Conservation (phyloP, 768 basidiomycete genomes). For the Austroboletus eburneus region DNA sequence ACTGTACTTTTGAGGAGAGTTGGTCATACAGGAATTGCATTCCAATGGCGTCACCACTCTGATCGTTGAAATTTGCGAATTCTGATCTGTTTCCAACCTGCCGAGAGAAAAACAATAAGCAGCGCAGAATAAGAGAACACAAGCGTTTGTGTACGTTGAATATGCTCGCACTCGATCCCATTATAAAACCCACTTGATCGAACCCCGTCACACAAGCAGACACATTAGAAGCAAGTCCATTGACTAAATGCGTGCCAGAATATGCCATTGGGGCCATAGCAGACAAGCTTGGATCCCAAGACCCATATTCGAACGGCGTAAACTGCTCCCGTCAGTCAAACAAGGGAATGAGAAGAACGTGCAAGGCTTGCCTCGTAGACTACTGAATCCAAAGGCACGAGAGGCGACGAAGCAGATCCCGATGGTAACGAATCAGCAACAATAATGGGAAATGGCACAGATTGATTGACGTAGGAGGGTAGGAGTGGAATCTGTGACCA, state of each 20-base stretch:
- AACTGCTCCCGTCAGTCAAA: constrained; percentile 35
- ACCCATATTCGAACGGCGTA: constrained; percentile 64
- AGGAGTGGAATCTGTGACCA: constrained; percentile 56
- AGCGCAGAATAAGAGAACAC: not conserved
- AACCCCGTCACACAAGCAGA: constrained; percentile 69
- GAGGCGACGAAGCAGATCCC: constrained; percentile 35
- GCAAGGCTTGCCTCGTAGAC: constrained; percentile 53
- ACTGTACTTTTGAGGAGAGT: constrained; percentile 41
- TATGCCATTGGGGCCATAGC: constrained; percentile 62
- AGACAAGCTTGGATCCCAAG: constrained; percentile 68
- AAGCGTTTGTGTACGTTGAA: constrained; percentile 47
- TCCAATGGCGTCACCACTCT: constrained; percentile 15
- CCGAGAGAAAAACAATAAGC: constrained; percentile 24
- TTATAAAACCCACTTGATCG: constrained; percentile 69
- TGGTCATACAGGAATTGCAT: constrained; percentile 49
- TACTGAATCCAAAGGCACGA: constrained; percentile 37
- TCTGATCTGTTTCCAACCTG: constrained; percentile 46
- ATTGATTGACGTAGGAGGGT: constrained; percentile 45
- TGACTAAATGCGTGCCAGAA: constrained; percentile 59
- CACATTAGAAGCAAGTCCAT: constrained; percentile 51
- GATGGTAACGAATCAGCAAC: constrained; percentile 51
- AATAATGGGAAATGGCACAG: constrained; percentile 66
- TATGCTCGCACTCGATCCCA: constrained; percentile 69
- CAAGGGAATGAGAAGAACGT: constrained; percentile 6
- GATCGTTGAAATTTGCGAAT: constrained; percentile 22